Evolutionary conservation across 306 rosid species (phyloP).

Genomic region (Cucumis cinereus): DNA sequence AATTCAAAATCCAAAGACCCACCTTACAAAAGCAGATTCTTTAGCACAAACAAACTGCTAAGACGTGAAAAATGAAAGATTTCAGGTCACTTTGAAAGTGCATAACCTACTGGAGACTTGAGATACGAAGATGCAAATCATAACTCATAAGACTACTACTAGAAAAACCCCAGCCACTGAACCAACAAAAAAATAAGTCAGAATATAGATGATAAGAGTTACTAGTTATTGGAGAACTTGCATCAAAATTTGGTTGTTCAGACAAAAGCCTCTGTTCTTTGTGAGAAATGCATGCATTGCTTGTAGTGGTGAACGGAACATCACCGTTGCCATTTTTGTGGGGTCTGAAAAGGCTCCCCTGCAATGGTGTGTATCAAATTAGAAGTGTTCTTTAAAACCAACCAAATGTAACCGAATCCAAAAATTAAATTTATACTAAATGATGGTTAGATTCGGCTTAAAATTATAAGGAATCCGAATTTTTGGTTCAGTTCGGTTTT

Average conservation of each 20-base stretch:
- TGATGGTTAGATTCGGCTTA: no score
- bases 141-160: not conserved
- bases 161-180: not conserved
- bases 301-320: slow-evolving; percentile 35
- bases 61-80: not conserved
- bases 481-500: no score
- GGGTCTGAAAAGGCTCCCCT: slow-evolving; percentile 30
- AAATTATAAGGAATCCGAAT: no score
- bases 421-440: no score
- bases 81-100: not conserved
- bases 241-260: slow-evolving; percentile 34
- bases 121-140: not conserved
- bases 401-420: no score
- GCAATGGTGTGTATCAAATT: slow-evolving; percentile 8
- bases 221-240: slow-evolving; percentile 53
- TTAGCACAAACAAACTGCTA: not conserved
- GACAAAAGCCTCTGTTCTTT: slow-evolving; percentile 55
- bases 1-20: not conserved
- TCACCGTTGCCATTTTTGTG: slow-evolving; percentile 35
- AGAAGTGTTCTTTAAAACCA: no score
- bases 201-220: not conserved
- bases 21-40: not conserved
- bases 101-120: not conserved
- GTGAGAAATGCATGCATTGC: slow-evolving; percentile 56
- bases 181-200: not conserved